Percentiles rank a stretch among this genome's conserved stretches.
Conservation (phyloP, 2,329 filamentous ascomycete species). For the Colletotrichum lentis region DNA sequence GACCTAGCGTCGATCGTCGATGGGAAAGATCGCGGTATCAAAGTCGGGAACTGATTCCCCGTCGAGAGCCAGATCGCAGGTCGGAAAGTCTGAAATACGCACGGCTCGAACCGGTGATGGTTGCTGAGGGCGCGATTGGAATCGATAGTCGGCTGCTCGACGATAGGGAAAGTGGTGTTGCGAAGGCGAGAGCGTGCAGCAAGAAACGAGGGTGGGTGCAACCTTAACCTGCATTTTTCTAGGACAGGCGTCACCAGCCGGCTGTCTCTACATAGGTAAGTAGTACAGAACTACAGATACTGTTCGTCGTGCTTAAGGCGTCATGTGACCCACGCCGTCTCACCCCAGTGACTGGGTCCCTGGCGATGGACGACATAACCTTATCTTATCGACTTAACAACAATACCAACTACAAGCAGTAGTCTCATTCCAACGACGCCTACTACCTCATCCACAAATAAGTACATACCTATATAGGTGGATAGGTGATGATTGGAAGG, state of each 20-base stretch:
- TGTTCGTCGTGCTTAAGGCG: not conserved
- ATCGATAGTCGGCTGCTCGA: slow-evolving; percentile 9
- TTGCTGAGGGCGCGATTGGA: not conserved
- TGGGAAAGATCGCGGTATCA: not conserved
- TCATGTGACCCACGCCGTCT: slow-evolving; percentile 12
- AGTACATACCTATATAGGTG: not conserved
- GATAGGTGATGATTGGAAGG: too few species aligned
- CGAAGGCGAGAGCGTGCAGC: slow-evolving; percentile 30
- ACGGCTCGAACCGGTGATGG: not conserved
- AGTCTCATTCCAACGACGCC: too few species aligned
- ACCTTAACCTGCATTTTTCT: slow-evolving; percentile 33
- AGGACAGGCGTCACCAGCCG: slow-evolving; percentile 19
- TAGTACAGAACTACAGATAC: not conserved
- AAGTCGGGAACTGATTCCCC: slow-evolving; percentile 1
- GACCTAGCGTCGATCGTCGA: slow-evolving; percentile 26
- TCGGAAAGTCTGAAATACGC: not conserved
- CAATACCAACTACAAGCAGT: not conserved
- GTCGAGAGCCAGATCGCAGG: not conserved
- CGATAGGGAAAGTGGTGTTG: slow-evolving; percentile 17
- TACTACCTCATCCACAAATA: not conserved
- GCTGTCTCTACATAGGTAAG: not conserved
- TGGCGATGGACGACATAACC: slow-evolving; percentile 4
- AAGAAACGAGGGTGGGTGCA: slow-evolving; percentile 29
- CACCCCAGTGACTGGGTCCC: not conserved
- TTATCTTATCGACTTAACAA: slow-evolving; percentile 24